Percentiles rank a stretch among this genome's conserved stretches.
Conservation (phyloP, 306 rosid genomes). For the Luffa aegyptiaca region DNA sequence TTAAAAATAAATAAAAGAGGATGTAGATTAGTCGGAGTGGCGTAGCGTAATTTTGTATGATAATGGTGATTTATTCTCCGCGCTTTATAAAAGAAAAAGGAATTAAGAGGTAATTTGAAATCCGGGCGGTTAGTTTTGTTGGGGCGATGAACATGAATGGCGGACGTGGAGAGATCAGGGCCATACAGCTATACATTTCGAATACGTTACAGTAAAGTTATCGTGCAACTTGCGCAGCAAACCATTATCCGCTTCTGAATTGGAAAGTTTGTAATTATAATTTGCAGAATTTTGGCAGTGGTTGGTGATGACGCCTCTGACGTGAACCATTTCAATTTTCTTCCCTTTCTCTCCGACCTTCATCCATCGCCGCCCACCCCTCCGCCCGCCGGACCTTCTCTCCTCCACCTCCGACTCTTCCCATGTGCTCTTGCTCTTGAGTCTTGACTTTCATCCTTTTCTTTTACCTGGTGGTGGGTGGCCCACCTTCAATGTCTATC, state of each 20-base stretch:
- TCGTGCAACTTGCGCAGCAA: neutral
- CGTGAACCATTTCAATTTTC: neutral
- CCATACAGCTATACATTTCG: neutral
- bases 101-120: neutral
- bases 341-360: neutral
- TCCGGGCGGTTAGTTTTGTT: neutral
- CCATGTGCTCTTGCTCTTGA: neutral
- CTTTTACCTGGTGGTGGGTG: constrained; percentile 25
- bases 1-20: neutral
- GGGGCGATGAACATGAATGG: neutral
- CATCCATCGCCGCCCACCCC: neutral
- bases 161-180: neutral
- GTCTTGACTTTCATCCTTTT: neutral
- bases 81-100: neutral
- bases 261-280: neutral
- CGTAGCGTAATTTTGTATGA: neutral
- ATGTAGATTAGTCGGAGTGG: neutral
- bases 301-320: neutral
- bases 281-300: neutral
- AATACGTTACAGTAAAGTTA: constrained; percentile 1
- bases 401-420: neutral
- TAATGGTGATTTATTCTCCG: neutral
- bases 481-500: constrained; percentile 59
- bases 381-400: neutral
- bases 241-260: neutral